Evolutionary conservation across 257 asterid species (phyloP).

Genomic region (Nemophila menziesii): DNA sequence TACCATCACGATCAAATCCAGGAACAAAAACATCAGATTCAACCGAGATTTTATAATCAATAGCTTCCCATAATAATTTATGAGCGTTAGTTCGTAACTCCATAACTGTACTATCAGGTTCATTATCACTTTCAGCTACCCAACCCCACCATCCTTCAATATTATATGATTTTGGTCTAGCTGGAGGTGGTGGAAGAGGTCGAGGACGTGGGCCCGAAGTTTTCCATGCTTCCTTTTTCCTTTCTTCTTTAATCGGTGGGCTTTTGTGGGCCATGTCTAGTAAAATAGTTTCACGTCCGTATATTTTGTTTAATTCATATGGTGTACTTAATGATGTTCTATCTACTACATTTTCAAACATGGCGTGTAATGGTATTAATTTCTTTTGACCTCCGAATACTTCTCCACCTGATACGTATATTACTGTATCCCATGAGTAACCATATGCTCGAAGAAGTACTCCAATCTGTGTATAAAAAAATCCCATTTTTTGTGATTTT

Average conservation of each 20-base stretch:
- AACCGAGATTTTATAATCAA: slow-evolving; percentile 66
- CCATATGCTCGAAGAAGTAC: slow-evolving; percentile 92
- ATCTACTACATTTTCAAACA: slow-evolving; percentile 89
- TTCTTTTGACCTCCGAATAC: slow-evolving; percentile 95
- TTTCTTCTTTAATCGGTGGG: slow-evolving; percentile 36
- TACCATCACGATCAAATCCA: slow-evolving; percentile 91
- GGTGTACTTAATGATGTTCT: slow-evolving; percentile 72
- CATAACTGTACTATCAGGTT: slow-evolving; percentile 86
- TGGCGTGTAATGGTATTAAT: slow-evolving; percentile 81
- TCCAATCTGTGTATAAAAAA: slow-evolving; percentile 51
- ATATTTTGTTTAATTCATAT: slow-evolving; percentile 60
- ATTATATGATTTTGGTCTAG: slow-evolving; percentile 73
- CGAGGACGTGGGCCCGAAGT: slow-evolving; percentile 73
- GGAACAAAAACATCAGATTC: slow-evolving; percentile 82
- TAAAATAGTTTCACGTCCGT: slow-evolving; percentile 80
- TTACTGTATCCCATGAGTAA: slow-evolving; percentile 72
- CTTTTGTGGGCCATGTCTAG: slow-evolving; percentile 35
- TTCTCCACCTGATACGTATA: slow-evolving; percentile 86
- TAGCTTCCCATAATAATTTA: slow-evolving; percentile 87
- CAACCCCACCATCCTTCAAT: slow-evolving; percentile 99
- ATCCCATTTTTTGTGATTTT: no score
- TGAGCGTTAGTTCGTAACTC: slow-evolving; percentile 92
- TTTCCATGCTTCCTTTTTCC: slow-evolving; percentile 43
- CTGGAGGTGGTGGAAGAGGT: slow-evolving; percentile 94
- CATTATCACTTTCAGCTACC: slow-evolving; percentile 97